phyloP scores from a whole-genome alignment of 2,329 filamentous ascomycete species.

The Penicillium polonicum region DNA sequence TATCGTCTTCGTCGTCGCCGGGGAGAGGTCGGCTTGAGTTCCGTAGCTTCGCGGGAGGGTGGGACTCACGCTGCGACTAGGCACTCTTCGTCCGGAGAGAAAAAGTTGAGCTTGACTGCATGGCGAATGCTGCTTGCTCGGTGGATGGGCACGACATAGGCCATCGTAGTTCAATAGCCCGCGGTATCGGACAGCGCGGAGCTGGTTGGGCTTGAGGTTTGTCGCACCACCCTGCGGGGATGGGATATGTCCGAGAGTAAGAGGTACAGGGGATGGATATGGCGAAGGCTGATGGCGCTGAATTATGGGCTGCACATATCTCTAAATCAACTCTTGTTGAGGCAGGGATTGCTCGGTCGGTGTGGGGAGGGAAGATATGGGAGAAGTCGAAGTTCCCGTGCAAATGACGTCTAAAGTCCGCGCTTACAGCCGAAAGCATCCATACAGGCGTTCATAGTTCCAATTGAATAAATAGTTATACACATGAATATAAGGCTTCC shows the following conservation, averaged over 20 bases:
- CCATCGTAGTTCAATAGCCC: constrained; percentile 58
- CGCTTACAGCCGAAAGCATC: constrained; percentile 20
- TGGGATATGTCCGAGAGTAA: not conserved
- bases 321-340: not conserved
- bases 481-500: not conserved
- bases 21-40: not conserved
- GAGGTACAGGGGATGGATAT: not conserved
- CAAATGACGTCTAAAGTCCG: constrained; percentile 9
- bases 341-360: not conserved
- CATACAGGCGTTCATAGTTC: not conserved
- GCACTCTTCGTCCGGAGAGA: constrained; percentile 72
- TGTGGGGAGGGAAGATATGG: not conserved
- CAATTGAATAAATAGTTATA: not conserved
- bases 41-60: not conserved
- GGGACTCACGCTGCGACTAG: constrained; percentile 78
- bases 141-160: constrained; percentile 92
- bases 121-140: constrained; percentile 86
- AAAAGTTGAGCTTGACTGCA: constrained; percentile 76
- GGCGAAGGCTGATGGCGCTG: not conserved
- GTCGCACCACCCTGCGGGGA: constrained; percentile 7
- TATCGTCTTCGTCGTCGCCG: not conserved
- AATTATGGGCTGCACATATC: not conserved
- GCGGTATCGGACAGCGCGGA: constrained; percentile 9
- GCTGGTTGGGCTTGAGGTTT: constrained; percentile 10
- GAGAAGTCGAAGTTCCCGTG: constrained; percentile 4